A percentile compares a stretch with the other conserved stretches of the same genome.
phyloP scores from a whole-genome alignment of 305 asterid species.

The Fraxinus velutina region DNA sequence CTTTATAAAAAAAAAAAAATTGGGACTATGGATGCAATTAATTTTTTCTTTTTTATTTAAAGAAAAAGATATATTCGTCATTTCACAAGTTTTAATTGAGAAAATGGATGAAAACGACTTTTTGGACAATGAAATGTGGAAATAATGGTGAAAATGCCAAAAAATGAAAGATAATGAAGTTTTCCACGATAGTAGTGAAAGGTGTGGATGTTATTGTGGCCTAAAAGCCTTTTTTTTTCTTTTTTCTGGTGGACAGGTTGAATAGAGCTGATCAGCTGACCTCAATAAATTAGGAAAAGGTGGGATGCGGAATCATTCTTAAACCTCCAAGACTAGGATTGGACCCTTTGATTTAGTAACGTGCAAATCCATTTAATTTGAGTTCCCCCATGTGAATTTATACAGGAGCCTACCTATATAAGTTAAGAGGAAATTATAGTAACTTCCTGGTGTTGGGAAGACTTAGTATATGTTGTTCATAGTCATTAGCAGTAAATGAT shows the following conservation, averaged over 20 bases:
- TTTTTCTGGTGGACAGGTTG: background rate
- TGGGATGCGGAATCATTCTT: background rate
- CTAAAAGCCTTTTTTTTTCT: background rate
- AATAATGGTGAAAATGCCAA: background rate
- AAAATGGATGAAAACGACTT: background rate
- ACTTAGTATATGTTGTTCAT: background rate
- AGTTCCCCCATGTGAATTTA: constrained; percentile 2
- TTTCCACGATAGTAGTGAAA: background rate
- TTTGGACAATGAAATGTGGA: background rate
- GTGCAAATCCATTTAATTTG: background rate
- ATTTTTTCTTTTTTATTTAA: too few species aligned
- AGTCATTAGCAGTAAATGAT: background rate
- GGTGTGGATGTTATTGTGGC: background rate
- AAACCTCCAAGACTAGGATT: constrained; percentile 2
- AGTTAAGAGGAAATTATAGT: background rate
- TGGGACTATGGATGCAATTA: background rate
- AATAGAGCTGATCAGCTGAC: background rate
- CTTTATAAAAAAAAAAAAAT: too few species aligned
- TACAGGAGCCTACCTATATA: background rate
- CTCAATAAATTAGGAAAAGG: background rate
- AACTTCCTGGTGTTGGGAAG: constrained; percentile 6
- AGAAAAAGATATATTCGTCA: background rate
- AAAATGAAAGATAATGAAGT: too few species aligned
- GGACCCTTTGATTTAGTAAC: background rate
- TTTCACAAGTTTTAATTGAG: background rate